Percentiles rank a stretch among this genome's conserved stretches.
These are phyloP conservation scores for Acanthamoeba triangularis DNA, from an alignment of 208 protist species.

Conservation along the genomic window DNA sequence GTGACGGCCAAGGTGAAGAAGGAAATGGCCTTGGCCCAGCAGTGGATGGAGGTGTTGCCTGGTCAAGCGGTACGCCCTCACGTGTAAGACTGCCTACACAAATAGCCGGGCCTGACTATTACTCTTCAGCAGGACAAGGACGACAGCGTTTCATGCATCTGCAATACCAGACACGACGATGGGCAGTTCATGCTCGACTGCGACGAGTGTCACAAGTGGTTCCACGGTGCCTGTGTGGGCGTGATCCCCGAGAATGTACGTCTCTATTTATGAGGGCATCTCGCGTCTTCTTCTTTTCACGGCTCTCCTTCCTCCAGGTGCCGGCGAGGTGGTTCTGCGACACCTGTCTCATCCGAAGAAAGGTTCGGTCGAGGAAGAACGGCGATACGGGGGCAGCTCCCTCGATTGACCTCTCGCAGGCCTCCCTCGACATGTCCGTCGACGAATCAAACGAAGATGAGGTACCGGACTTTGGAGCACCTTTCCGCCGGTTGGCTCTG, in stretches of 20 bases:
- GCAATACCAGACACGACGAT: background rate
- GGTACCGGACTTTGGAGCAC: background rate
- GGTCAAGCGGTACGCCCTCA: background rate
- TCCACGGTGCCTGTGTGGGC: conserved; percentile 71
- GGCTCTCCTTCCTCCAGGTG: background rate
- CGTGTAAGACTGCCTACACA: background rate
- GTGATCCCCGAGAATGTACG: conserved; percentile 42
- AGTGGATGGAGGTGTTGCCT: conserved; percentile 72
- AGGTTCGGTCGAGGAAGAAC: conserved; percentile 36
- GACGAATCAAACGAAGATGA: conserved; percentile 12
- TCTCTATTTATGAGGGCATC: background rate
- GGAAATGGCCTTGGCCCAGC: conserved; percentile 49
- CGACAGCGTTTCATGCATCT: conserved; percentile 45
- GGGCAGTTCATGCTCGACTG: conserved; percentile 74
- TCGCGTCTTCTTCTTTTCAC: background rate
- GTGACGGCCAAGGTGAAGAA: conserved; percentile 69
- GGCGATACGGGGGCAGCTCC: background rate
- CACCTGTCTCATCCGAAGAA: conserved; percentile 66
- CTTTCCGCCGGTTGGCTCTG: background rate
- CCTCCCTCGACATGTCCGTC: conserved; percentile 56
- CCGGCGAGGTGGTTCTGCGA: conserved; percentile 63
- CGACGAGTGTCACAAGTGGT: conserved; percentile 77
- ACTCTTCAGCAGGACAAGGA: conserved; percentile 23
- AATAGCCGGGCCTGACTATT: background rate
- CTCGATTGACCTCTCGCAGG: background rate